Conservation (phyloP, 73 alveolate genomes). For the Paramecium biaurelia region DNA sequence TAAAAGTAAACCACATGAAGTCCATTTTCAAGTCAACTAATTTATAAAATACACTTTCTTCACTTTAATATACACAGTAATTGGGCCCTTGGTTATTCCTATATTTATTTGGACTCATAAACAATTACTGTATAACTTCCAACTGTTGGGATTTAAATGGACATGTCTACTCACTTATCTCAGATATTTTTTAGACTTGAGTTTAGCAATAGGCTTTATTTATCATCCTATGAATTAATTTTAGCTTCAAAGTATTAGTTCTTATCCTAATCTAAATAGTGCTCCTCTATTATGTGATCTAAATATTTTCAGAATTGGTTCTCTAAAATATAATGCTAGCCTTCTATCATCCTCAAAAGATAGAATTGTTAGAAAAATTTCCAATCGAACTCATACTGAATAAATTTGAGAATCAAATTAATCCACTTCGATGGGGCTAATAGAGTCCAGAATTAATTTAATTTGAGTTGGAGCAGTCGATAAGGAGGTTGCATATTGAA, state of each 20-base stretch:
- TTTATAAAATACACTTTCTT: not conserved
- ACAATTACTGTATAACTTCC: not conserved
- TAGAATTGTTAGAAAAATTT: not conserved
- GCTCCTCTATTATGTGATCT: not conserved
- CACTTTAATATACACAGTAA: not conserved
- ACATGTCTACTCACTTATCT: not conserved
- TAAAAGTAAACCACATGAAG: constrained; percentile 32
- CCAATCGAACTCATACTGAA: not conserved
- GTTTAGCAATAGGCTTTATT: not conserved
- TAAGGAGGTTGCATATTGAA: not conserved
- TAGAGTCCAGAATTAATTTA: not conserved
- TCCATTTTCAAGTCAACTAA: not conserved
- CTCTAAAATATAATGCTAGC: not conserved
- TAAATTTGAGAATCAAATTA: not conserved
- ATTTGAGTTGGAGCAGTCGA: not conserved
- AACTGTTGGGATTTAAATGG: not conserved
- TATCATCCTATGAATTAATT: not conserved
- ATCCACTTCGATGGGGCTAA: not conserved
- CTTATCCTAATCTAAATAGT: not conserved
- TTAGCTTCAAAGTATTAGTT: not conserved
- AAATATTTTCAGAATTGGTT: not conserved
- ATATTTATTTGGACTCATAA: not conserved
- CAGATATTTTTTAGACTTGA: not conserved
- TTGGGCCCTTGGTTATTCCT: not conserved
- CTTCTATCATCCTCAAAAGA: not conserved